Evolutionary conservation across 2,329 filamentous ascomycete genomes (phyloP), one percentile per base, ranked within the genome.

Genomic region (Fusarium sulawesiense): DNA sequence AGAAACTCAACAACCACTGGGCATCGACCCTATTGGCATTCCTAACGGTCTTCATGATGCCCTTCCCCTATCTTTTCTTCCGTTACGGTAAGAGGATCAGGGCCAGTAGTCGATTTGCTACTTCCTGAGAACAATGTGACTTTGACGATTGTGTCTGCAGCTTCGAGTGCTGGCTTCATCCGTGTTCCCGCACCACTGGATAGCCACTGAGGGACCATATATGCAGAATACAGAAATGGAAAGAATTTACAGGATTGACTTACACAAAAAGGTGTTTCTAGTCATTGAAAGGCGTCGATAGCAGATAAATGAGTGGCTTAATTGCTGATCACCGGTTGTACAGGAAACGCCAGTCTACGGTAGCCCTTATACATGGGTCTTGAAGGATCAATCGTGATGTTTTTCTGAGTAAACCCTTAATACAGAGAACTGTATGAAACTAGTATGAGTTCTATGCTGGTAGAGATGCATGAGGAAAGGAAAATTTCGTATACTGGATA

Each of bases 1-100:
- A 86, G 11, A 84, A 81, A 27, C 83, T 94, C 25, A 92, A 92
- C 18, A 87, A 90, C 62, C 88, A 91, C 66, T 94, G 92, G 92
- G 89, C 88, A 10, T 87, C 88, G 2, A 87, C 83, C 42, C 76
- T 91, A 44, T 78, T 91, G 46, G 89, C 84, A 3, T 91, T 91
- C 68, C 74, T 91, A 55, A 87, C 88, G 2, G 74, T 91, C 5
- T 83, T 79, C 50, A 89, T 91, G 86, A 80, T 89, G 78, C 89
- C 89, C 1, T 89, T 91, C 64, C 89, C 89, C 6, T 89, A 86
- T 72, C 75, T 90, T 10, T 90, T 90, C 64, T 91, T 89, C 80
- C 82, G 81, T 45, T 88, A 86, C 66, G 88, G 88, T 46, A 89
- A 89, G 78, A 79, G 73, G 60, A 83, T 91, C 64, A 83, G 88